These are phyloP conservation scores for Gaertneriomyces sp. DNA, from an alignment of 192 early-diverging fungal genomes.

Conservation along the genomic window DNA sequence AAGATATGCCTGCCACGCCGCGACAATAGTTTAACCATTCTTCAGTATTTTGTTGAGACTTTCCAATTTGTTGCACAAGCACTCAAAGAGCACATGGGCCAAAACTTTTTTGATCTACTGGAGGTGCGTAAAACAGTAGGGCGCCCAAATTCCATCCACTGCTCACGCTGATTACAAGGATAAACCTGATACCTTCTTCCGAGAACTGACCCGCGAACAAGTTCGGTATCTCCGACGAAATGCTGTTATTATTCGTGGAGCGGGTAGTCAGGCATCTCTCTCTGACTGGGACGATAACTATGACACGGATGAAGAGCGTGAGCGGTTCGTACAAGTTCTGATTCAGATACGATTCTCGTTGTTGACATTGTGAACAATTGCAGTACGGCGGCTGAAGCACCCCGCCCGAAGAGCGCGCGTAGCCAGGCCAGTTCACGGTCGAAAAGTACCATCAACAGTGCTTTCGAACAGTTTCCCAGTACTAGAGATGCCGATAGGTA, in stretches of 20 bases:
- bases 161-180: not conserved
- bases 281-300: constrained; percentile 33
- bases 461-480: not conserved
- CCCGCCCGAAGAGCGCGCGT: constrained; percentile 13
- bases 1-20: too few species aligned
- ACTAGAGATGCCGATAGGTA: too few species aligned
- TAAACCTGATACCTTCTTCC: constrained; percentile 58
- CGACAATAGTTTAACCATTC: not conserved
- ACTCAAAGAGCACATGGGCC: constrained; percentile 51
- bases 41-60: constrained; percentile 43
- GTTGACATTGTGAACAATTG: not conserved
- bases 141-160: not conserved
- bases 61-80: constrained; percentile 44
- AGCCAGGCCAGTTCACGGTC: not conserved
- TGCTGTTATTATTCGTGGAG: constrained; percentile 40
- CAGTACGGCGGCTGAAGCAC: not conserved
- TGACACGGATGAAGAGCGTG: constrained; percentile 36
- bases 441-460: not conserved
- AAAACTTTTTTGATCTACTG: constrained; percentile 58
- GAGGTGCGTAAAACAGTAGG: constrained; percentile 30
- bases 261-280: constrained; percentile 1
- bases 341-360: not conserved
- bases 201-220: constrained; percentile 58
- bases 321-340: constrained; percentile 11
- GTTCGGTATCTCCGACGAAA: constrained; percentile 55